These are phyloP conservation scores for Cutaneotrichosporon mucoides DNA, from an alignment of 1,284 basidiomycete genomes.

Conservation along the genomic window DNA sequence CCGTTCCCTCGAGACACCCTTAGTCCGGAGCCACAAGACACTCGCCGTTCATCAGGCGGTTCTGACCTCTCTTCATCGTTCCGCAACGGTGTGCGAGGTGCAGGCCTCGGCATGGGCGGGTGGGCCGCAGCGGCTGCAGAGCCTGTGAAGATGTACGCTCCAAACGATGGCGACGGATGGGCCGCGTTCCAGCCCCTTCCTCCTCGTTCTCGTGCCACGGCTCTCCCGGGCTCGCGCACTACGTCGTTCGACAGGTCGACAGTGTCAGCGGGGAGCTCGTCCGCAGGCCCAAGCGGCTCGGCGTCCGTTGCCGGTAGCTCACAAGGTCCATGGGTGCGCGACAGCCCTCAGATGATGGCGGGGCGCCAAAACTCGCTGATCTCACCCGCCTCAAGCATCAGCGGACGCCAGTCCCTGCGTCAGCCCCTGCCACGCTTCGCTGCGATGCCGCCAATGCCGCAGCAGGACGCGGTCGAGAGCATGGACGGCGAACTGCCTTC, in stretches of 20 bases:
- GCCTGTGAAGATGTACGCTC: constrained; percentile 42
- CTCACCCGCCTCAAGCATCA: background rate
- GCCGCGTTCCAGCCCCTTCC: constrained; percentile 33
- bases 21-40: background rate
- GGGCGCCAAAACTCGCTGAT: background rate
- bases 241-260: background rate
- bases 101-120: constrained; percentile 41
- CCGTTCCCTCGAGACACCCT: no score
- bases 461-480: background rate
- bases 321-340: background rate
- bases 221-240: constrained; percentile 25
- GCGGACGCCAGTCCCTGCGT: background rate
- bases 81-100: constrained; percentile 3
- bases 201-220: constrained; percentile 37
- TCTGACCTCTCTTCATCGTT: constrained; percentile 21
- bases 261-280: background rate
- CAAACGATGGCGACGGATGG: constrained; percentile 36
- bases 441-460: no score
- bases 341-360: background rate
- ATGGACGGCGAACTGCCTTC: background rate
- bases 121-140: constrained; percentile 40
- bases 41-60: background rate
- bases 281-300: background rate
- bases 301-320: background rate
- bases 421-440: no score